Conservation (phyloP, 345 rosid genomes). For the Capsella bursapastoris region DNA sequence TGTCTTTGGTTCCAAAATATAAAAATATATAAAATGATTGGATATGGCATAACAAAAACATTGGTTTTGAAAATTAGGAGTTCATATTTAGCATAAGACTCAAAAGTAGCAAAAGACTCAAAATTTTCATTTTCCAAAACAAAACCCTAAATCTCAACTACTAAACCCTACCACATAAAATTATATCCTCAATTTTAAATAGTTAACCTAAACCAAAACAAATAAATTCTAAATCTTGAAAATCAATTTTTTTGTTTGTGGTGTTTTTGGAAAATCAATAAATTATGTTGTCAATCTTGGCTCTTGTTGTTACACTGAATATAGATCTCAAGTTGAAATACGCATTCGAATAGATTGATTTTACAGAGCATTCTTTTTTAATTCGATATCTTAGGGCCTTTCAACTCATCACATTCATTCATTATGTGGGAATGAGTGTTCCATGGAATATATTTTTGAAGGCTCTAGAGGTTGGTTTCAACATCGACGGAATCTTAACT, state of each 20-base stretch:
- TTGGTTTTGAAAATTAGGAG: neutral
- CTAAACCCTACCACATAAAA: too few species aligned
- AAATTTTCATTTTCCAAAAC: too few species aligned
- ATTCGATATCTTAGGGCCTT: slow-evolving; percentile 1
- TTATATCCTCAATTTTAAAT: too few species aligned
- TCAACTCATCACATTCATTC: neutral
- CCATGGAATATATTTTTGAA: slow-evolving; percentile 34
- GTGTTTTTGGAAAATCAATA: too few species aligned
- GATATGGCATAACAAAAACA: neutral
- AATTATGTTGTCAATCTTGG: neutral
- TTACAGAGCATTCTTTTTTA: neutral
- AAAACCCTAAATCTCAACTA: too few species aligned
- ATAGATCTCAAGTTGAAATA: neutral
- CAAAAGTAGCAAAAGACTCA: too few species aligned
- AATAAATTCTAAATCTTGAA: too few species aligned
- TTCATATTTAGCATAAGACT: too few species aligned
- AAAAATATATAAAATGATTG: neutral
- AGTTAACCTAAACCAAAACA: too few species aligned
- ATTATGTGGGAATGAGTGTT: neutral
- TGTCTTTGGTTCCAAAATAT: slow-evolving; percentile 10
- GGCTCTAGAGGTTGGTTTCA: slow-evolving; percentile 33
- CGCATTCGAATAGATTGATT: neutral
- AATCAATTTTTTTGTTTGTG: too few species aligned
- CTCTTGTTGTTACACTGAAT: neutral
- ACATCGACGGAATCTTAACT: slow-evolving; percentile 36